Evolutionary conservation across 257 asterid species (phyloP), one percentile per base, ranked within the genome.

Genomic region (Lycium ferocissimum): DNA sequence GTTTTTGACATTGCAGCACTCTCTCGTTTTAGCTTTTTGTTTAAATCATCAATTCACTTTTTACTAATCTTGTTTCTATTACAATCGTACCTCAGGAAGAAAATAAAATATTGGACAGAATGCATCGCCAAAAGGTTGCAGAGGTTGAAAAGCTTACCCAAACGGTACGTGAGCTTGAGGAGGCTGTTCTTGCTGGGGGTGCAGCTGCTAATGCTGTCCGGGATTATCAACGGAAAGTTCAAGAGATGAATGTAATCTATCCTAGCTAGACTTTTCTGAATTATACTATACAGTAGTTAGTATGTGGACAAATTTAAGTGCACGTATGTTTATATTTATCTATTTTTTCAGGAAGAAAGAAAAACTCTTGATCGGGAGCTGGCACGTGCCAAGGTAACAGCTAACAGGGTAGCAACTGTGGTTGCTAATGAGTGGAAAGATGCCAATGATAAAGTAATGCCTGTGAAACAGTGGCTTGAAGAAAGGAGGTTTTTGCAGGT

Each of bases 401-500:
- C 87, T 59, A 85, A 85, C 15, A 85, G 87, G 84, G 87, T 85
- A 84, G 99, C 99, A 63, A 93, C 96, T 58, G 99, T 94, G 85
- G 99, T 96, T 63, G 99, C 99, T 83, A 96, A 96, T 85, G 99
- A 95, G 86, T 95, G 99, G 99, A 95, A 95, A 90, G 99, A 95
- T 90, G 92, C 98, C 83, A 95, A 91, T 88, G 99, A 96, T 89
- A 96, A 94, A 91, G 99, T 96, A 87, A 94, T 96, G 99, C 99
- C 99, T 54, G 98, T 95, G 54, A 95, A 94, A 86, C 99, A 95
- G 84, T 95, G 99, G 99, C 93, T 95, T 62, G 99, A 96, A 84
- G 99, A 96, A 86, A 91, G 99, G 91, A 94, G 98, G 87, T 90
- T 91, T 88, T 85, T 94, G 89, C 99, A 94, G 97, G 99, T 96